A percentile compares a stretch with the other conserved stretches of the same genome.
phyloP scores from a whole-genome alignment of 345 rosid genomes.

The Arabis alpina region DNA sequence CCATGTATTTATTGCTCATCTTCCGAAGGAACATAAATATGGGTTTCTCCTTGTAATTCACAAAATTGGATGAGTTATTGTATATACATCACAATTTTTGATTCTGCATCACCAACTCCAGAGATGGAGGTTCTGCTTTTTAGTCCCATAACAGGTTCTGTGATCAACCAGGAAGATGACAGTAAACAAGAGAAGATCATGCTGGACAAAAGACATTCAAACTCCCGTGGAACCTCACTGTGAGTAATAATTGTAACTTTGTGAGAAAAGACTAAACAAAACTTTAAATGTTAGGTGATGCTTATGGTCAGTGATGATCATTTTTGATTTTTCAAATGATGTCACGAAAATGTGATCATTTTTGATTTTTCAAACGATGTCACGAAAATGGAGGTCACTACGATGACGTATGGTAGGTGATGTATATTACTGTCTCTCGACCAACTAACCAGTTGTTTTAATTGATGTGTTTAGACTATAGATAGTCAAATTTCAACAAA shows the following conservation, averaged over 20 bases:
- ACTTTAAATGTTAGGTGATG: conserved; percentile 19
- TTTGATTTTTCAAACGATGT: conserved; percentile 1
- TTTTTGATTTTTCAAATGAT: background rate
- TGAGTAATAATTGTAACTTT: conserved; percentile 17
- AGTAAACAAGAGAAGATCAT: conserved; percentile 21
- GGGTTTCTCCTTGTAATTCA: conserved; percentile 25
- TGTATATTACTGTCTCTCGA: background rate
- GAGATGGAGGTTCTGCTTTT: conserved; percentile 24
- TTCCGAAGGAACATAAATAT: conserved; percentile 22
- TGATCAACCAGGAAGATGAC: conserved; percentile 18
- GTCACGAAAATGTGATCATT: conserved; percentile 2
- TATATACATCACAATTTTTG: conserved; percentile 26
- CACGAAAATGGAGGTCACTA: conserved; percentile 16
- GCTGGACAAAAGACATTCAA: conserved; percentile 1
- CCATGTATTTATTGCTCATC: conserved; percentile 24
- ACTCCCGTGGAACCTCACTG: conserved; percentile 3
- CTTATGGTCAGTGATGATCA: background rate
- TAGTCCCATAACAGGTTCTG: conserved; percentile 6
- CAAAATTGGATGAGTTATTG: conserved; percentile 12
- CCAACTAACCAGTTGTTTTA: conserved; percentile 14
- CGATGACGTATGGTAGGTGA: conserved; percentile 30
- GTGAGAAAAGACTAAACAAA: background rate
- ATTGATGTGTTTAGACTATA: background rate
- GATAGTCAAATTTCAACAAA: conserved; percentile 15
- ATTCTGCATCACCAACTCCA: conserved; percentile 19